phyloP scores from a whole-genome alignment of 805 yeast genomes.

The Cephaloascus albidus region DNA sequence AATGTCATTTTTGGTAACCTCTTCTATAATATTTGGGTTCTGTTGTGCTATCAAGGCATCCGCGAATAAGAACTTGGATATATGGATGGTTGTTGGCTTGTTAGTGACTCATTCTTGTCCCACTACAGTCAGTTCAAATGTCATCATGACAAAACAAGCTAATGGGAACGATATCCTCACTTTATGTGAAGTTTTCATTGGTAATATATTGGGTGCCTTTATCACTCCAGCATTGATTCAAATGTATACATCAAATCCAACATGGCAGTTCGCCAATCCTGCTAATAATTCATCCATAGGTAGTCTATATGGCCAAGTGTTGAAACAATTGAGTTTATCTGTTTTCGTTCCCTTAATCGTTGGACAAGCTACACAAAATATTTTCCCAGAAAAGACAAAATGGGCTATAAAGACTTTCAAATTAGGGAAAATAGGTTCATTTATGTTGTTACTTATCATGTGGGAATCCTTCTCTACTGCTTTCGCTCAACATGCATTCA shows the following conservation, averaged over 20 bases:
- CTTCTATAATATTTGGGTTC: constrained; percentile 64
- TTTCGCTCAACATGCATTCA: constrained; percentile 73
- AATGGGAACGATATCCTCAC: constrained; percentile 76
- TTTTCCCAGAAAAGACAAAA: constrained; percentile 56
- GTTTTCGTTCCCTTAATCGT: constrained; percentile 81
- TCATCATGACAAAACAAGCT: constrained; percentile 83
- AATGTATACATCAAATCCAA: constrained; percentile 43
- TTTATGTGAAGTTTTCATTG: constrained; percentile 76
- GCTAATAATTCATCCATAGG: constrained; percentile 45
- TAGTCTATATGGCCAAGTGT: constrained; percentile 59
- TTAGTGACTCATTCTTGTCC: constrained; percentile 83
- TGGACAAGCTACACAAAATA: constrained; percentile 76
- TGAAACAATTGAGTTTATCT: constrained; percentile 80
- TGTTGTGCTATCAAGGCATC: constrained; percentile 58
- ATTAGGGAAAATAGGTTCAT: constrained; percentile 65
- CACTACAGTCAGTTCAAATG: constrained; percentile 86
- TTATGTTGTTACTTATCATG: constrained; percentile 72
- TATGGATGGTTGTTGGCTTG: constrained; percentile 75
- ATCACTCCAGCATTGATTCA: constrained; percentile 81
- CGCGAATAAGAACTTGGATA: constrained; percentile 47
- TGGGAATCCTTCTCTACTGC: constrained; percentile 82
- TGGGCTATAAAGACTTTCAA: constrained; percentile 50
- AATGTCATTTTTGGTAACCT: constrained; percentile 63
- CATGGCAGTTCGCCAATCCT: constrained; percentile 79
- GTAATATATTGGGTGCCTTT: constrained; percentile 80